phyloP scores from a whole-genome alignment of 2,329 filamentous ascomycete species.

The Orbilia javanica region DNA sequence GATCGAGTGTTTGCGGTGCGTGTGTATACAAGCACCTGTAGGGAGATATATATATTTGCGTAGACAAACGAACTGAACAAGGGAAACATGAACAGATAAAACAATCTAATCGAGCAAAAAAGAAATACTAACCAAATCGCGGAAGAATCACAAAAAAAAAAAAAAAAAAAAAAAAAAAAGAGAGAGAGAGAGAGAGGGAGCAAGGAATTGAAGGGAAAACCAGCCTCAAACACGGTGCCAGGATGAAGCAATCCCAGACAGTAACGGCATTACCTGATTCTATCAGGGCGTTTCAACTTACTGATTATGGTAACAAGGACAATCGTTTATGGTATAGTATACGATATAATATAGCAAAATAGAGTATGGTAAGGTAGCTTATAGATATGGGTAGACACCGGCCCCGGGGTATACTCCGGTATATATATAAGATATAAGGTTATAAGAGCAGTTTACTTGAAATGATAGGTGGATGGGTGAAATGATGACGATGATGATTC shows the following conservation, averaged over 20 bases:
- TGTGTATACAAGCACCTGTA: too few species aligned
- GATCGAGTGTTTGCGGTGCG: too few species aligned
- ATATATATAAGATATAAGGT: neutral
- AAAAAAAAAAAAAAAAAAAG: constrained; percentile 6
- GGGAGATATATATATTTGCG: too few species aligned
- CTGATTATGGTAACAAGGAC: neutral
- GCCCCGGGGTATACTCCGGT: too few species aligned
- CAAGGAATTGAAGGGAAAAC: constrained; percentile 4
- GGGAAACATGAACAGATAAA: too few species aligned
- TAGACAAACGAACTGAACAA: too few species aligned
- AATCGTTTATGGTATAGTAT: constrained; percentile 1
- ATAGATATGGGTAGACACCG: too few species aligned
- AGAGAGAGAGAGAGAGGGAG: neutral
- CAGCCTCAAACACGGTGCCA: constrained; percentile 7
- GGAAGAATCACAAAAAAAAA: constrained; percentile 1
- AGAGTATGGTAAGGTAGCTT: too few species aligned
- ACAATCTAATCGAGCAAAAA: too few species aligned
- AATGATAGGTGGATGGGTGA: neutral
- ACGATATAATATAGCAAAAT: neutral
- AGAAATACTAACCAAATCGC: too few species aligned
- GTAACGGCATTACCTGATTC: constrained; percentile 14
- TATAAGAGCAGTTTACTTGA: neutral
- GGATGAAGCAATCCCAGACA: constrained; percentile 19
- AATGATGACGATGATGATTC: too few species aligned
- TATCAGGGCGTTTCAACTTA: constrained; percentile 20